Evolutionary conservation across 192 early-diverging fungal species (phyloP), one percentile per base, ranked within the genome.

Genomic region (Glomus cerebriforme): DNA sequence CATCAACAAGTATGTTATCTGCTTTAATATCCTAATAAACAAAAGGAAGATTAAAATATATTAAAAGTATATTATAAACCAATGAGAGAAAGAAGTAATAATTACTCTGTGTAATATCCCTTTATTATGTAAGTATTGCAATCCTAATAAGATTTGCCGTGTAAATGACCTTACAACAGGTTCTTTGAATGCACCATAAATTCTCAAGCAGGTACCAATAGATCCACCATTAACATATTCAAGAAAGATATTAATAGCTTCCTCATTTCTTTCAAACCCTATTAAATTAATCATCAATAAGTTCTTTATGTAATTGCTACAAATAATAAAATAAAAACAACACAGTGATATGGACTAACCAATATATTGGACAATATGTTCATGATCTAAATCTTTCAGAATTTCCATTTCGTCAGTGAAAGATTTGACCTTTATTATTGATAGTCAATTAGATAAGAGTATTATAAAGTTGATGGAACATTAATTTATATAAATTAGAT

Each of bases 151-250:
- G 15, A 98, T 94, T 80, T 99, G 97, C 3, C 87, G 85, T 24
- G 93, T 88, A 75, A 96, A 94, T 59, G 86, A 91, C 29, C 90
- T 86, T 47, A 94, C 89, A 0, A 94, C 86, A 15, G 91, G 83
- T 60, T 95, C 94, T 8, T 91, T 88, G 81, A 95, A 89, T 58
- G 88, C 85, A 10, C 93, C 93, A 75, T 89, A 88, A 75, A 91
- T 88, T 79, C 90, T 89, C 70, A 98, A 84, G 79, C 93, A 87
- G 26, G 88, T 91, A 26, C 95, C 86, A 67, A 99, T 91, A 17
- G 93, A 93, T 19, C 97, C 97, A 74, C 97, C 97, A 15, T 95
- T 90, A 59, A 99, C 96, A 81, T 99, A 99, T 86, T 99, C 97
- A 62, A 99, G 85, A 83, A 98, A 98, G 79, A 99, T 96, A 86